phyloP scores from a whole-genome alignment of 2,329 filamentous ascomycete genomes.

The Penicillium sp. region DNA sequence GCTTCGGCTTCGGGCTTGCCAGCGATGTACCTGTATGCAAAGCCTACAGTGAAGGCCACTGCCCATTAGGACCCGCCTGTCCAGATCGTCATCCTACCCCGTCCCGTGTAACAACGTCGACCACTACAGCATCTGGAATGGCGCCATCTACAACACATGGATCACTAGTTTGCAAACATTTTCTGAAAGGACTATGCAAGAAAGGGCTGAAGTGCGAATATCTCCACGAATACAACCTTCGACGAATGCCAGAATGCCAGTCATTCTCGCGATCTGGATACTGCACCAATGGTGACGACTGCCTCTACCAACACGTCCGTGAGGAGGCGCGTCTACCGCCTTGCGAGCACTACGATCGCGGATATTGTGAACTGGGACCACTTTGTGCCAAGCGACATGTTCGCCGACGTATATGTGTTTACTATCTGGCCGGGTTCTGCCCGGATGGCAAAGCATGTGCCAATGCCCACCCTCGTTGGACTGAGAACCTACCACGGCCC shows the following conservation, averaged over 20 bases:
- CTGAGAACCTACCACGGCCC: constrained; percentile 61
- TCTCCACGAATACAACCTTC: constrained; percentile 95
- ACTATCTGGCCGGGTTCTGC: constrained; percentile 92
- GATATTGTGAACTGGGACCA: constrained; percentile 90
- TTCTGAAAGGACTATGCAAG: constrained; percentile 94
- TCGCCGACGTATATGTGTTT: constrained; percentile 73
- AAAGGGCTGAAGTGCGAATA: constrained; percentile 98
- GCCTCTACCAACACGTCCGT: constrained; percentile 86
- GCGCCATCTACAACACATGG: constrained; percentile 44
- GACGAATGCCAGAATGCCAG: constrained; percentile 98
- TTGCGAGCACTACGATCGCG: constrained; percentile 88
- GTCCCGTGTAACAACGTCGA: constrained; percentile 44
- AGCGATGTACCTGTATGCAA: constrained; percentile 79
- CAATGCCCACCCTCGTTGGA: constrained; percentile 78
- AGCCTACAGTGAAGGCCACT: constrained; percentile 80
- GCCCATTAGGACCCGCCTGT: constrained; percentile 79
- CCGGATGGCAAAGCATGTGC: constrained; percentile 76
- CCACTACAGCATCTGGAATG: constrained; percentile 43
- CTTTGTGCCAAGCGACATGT: constrained; percentile 87
- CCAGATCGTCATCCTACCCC: constrained; percentile 73
- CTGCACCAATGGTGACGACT: constrained; percentile 96
- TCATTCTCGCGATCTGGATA: constrained; percentile 92
- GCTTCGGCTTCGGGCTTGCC: constrained; percentile 80
- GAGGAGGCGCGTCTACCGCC: constrained; percentile 74
- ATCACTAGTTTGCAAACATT: constrained; percentile 94